phyloP scores from a whole-genome alignment of 1,139 yeast species.

The Magnusiomyces suaveolens region DNA sequence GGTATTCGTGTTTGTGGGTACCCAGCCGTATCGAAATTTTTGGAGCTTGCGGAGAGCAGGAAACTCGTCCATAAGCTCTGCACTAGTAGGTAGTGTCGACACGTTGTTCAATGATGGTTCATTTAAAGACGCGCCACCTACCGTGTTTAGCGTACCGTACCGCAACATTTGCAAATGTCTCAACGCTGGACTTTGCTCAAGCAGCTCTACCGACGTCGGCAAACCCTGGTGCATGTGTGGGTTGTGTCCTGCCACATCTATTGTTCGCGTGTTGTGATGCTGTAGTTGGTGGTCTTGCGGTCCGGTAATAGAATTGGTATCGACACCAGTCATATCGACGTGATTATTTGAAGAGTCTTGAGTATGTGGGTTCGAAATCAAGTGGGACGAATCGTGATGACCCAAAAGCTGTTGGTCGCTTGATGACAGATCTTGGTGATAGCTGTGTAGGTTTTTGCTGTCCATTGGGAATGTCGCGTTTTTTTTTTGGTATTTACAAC shows the following conservation, averaged over 20 bases:
- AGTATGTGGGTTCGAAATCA: too few species aligned
- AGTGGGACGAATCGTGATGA: neutral
- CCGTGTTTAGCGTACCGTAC: neutral
- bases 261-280: neutral
- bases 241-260: neutral
- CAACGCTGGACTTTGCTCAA: neutral
- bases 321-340: too few species aligned
- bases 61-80: neutral
- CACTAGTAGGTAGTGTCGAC: neutral
- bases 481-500: too few species aligned
- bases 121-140: neutral
- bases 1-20: neutral
- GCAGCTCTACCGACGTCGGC: neutral
- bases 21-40: neutral
- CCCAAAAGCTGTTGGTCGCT: neutral
- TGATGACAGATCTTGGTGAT: neutral
- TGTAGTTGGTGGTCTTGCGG: neutral
- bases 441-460: neutral
- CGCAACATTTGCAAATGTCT: neutral
- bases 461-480: too few species aligned
- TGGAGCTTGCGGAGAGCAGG: neutral
- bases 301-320: neutral
- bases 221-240: neutral
- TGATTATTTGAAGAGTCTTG: neutral
- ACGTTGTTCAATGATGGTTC: neutral